Conservation (phyloP, 2,329 filamentous ascomycete species). For the Arthrobotrys sphaeroides region DNA sequence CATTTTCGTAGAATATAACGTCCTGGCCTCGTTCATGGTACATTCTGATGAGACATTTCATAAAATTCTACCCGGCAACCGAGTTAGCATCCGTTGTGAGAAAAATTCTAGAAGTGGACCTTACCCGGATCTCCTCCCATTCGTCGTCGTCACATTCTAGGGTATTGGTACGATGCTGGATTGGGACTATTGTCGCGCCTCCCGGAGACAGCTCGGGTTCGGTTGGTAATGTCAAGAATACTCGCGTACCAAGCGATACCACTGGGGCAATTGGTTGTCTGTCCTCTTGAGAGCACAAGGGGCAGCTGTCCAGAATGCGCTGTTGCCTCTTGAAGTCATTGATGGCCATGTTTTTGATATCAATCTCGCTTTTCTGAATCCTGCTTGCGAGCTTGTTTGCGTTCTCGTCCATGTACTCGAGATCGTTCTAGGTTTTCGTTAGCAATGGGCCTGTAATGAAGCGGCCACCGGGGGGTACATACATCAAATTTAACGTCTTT, state of each 20-base stretch:
- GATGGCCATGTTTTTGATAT: conserved; percentile 87
- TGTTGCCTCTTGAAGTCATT: conserved; percentile 90
- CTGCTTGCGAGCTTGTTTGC: conserved; percentile 86
- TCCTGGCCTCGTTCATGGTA: conserved; percentile 93
- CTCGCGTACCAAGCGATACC: conserved; percentile 83
- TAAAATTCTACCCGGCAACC: conserved; percentile 74
- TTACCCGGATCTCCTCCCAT: conserved; percentile 89
- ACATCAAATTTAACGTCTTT: conserved; percentile 88
- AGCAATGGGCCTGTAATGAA: not conserved
- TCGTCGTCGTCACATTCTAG: conserved; percentile 99
- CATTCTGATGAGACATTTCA: conserved; percentile 93
- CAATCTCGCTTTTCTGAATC: conserved; percentile 86
- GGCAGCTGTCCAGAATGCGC: conserved; percentile 83
- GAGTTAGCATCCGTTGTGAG: not conserved
- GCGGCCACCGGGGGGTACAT: conserved; percentile 56
- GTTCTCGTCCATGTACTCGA: conserved; percentile 98
- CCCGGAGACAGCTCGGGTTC: conserved; percentile 83
- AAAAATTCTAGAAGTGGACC: conserved; percentile 2
- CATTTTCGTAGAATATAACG: conserved; percentile 98
- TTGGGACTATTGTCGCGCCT: conserved; percentile 86
- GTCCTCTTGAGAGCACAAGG: conserved; percentile 88
- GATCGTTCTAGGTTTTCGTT: conserved; percentile 69
- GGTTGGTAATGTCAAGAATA: conserved; percentile 87
- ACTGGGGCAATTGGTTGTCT: conserved; percentile 82
- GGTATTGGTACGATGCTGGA: conserved; percentile 85